phyloP scores from a whole-genome alignment of 805 yeast species.

The Priceomyces fermenticarens region DNA sequence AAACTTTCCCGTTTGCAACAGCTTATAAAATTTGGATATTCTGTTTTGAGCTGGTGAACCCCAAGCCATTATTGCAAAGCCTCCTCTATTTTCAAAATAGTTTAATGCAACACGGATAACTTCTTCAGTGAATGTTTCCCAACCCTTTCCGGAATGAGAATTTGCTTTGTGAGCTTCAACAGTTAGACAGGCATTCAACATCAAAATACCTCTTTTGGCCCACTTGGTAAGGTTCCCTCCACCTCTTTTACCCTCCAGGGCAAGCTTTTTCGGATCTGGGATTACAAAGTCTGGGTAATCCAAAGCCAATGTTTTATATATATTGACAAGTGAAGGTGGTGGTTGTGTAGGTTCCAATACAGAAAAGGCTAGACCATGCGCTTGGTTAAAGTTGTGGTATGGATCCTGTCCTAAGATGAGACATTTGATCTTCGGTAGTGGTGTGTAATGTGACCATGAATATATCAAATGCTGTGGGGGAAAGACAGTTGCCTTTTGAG shows the following conservation, averaged over 20 bases:
- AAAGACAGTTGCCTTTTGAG: conserved; percentile 57
- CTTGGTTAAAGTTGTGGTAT: conserved; percentile 88
- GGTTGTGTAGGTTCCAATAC: conserved; percentile 76
- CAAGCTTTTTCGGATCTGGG: conserved; percentile 39
- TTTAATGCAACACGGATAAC: conserved; percentile 55
- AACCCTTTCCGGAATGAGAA: conserved; percentile 86
- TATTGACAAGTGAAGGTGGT: conserved; percentile 84
- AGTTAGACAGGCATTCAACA: conserved; percentile 85
- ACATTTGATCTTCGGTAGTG: conserved; percentile 68
- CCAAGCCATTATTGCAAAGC: conserved; percentile 78
- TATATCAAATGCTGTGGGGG: conserved; percentile 79
- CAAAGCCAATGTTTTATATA: conserved; percentile 69
- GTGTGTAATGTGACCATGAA: conserved; percentile 89
- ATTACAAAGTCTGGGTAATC: conserved; percentile 66
- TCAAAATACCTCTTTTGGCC: conserved; percentile 84
- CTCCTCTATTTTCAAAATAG: conserved; percentile 33
- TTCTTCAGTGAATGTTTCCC: conserved; percentile 86
- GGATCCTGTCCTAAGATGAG: conserved; percentile 95
- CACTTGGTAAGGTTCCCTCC: conserved; percentile 74
- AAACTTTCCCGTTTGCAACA: conserved; percentile 31
- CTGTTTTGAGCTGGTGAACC: conserved; percentile 72
- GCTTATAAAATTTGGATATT: conserved; percentile 34
- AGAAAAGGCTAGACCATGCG: conserved; percentile 94
- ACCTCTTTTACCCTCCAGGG: conserved; percentile 29
- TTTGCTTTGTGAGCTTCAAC: conserved; percentile 92